These are phyloP conservation scores for Sporobolomyces pararoseus DNA, from an alignment of 768 basidiomycete species.

Conservation along the genomic window DNA sequence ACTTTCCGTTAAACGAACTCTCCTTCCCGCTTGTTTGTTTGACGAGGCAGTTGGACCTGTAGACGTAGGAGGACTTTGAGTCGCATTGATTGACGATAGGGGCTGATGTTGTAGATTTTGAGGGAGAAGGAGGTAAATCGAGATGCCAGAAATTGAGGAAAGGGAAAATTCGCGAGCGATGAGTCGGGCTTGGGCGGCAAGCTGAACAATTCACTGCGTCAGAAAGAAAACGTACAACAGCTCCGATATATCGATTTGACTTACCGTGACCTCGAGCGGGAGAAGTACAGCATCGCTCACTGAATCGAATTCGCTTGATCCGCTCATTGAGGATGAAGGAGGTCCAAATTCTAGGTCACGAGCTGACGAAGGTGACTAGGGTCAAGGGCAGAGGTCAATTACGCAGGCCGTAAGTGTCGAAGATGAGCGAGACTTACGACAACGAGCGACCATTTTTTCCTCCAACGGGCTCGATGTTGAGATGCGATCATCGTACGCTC, in stretches of 20 bases:
- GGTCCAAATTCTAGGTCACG: background rate
- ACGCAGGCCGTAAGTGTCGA: background rate
- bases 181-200: slow-evolving; percentile 69
- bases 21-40: slow-evolving; percentile 40
- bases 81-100: too few relatives aligned
- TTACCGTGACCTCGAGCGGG: slow-evolving; percentile 17
- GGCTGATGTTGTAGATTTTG: too few relatives aligned
- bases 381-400: background rate
- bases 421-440: slow-evolving; percentile 1
- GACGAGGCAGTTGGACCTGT: too few relatives aligned
- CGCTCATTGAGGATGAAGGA: background rate
- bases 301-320: background rate
- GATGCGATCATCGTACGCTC: background rate
- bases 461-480: background rate
- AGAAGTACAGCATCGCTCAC: slow-evolving; percentile 15
- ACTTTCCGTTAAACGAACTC: slow-evolving; percentile 73
- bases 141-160: slow-evolving; percentile 70
- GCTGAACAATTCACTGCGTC: slow-evolving; percentile 52
- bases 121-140: slow-evolving; percentile 65
- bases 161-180: slow-evolving; percentile 79
- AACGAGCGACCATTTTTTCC: background rate
- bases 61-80: too few relatives aligned
- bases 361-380: background rate
- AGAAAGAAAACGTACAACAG: too few relatives aligned
- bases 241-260: background rate